Percentiles rank a stretch among this genome's conserved stretches.
phyloP scores from a whole-genome alignment of 1,284 basidiomycete genomes.

The Hemileia vastatrix region DNA sequence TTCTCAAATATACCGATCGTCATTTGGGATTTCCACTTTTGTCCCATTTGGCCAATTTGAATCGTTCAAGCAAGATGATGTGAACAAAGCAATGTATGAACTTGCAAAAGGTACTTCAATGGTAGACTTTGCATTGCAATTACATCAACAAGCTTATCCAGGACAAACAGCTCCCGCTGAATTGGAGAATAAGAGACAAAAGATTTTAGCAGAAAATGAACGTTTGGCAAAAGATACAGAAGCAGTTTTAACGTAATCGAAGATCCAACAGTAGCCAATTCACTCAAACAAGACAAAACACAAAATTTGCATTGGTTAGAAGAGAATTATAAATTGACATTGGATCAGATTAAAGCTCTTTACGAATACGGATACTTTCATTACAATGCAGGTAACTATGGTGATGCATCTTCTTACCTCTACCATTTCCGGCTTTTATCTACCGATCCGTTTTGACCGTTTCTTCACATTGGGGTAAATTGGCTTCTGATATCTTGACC shows the following conservation, averaged over 20 bases:
- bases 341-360: constrained; percentile 87
- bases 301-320: constrained; percentile 89
- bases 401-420: constrained; percentile 87
- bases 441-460: constrained; percentile 81
- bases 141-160: background rate
- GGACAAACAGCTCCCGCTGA: constrained; percentile 50
- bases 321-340: constrained; percentile 83
- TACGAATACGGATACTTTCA: constrained; percentile 98
- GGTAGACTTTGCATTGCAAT: constrained; percentile 60
- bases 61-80: too few relatives aligned
- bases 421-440: constrained; percentile 97
- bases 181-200: constrained; percentile 67
- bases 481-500: constrained; percentile 86
- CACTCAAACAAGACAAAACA: constrained; percentile 82
- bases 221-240: constrained; percentile 77
- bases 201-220: constrained; percentile 72
- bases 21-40: constrained; percentile 89
- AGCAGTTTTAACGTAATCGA: constrained; percentile 90
- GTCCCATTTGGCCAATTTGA: constrained; percentile 66
- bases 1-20: constrained; percentile 75
- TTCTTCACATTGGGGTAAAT: constrained; percentile 96
- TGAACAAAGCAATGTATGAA: constrained; percentile 83
- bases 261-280: constrained; percentile 74
- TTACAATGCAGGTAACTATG: constrained; percentile 92
- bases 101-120: constrained; percentile 92